Evolutionary conservation across 768 basidiomycete genomes (phyloP), one percentile per base, ranked within the genome.

Genomic region (Hemileccinum impolitum): DNA sequence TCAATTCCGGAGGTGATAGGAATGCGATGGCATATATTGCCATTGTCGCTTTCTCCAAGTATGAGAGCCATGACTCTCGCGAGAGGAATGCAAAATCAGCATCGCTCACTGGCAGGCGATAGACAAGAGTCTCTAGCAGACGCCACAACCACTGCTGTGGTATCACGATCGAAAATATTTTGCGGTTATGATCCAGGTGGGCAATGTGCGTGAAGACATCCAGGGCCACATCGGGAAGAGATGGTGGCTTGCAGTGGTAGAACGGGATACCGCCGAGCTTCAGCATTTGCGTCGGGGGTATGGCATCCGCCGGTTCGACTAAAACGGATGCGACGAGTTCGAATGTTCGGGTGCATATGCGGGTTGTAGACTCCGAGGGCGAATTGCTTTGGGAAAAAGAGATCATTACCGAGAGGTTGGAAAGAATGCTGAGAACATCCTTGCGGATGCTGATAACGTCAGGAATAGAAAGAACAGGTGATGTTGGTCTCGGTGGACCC

Each of bases 21-120:
- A 93, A 97, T 19, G 85, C 81, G 54, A 97, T 72, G 32, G 85
- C 85, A 70, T 96, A 97, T 36, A 96, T 77, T n/a, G 80, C 79
- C 75, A 94, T 81, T 39, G 87, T 74, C 45, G 76, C 71, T 56
- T 87, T 88, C 72, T 94, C 90, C 53, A 90, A 69, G 65, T 90
- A 87, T 36, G 82, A 80, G 39, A 94, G 65, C 84, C 89, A 92
- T 18, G 70, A 60, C 60, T 90, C 85, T 54, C 81, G 74, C 46
- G 72, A 68, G 56, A 81, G 68, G 53, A 87, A 68, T 60, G 82
- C 70, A 64, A 90, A 89, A 67, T 96, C 93, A 15, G 74, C 65
- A 49, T 89, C 85, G 21, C 79, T 67, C 40, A 96, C 67, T 6
- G 95, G 95, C n/a, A 97, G 76, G 39, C 93, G 82, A 59, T 85